Percentiles rank a stretch among this genome's conserved stretches.
These are phyloP conservation scores for Bipolaris sorokiniana DNA, from an alignment of 2,329 filamentous ascomycete genomes.

Conservation along the genomic window DNA sequence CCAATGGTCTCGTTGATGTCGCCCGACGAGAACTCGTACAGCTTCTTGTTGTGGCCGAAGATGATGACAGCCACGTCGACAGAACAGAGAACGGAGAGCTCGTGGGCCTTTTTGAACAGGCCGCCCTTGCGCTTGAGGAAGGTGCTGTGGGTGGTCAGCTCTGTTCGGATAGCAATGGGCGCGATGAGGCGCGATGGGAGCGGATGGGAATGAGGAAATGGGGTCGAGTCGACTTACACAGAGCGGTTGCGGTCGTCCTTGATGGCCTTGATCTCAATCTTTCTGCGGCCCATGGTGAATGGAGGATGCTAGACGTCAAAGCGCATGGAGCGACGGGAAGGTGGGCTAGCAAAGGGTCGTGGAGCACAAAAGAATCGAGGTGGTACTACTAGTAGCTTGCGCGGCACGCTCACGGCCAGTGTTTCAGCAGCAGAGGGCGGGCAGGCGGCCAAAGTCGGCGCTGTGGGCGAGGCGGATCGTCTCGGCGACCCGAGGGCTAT, in stretches of 20 bases:
- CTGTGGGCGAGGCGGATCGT: conserved; percentile 16
- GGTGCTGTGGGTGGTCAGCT: conserved; percentile 65
- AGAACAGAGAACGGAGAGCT: conserved; percentile 95
- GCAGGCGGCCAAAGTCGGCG: conserved; percentile 33
- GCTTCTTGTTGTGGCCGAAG: conserved; percentile 98
- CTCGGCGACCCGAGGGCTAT: conserved; percentile 32
- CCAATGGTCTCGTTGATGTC: conserved; percentile 91
- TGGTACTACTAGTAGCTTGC: conserved; percentile 27
- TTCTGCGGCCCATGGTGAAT: conserved; percentile 84
- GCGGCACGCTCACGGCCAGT: conserved; percentile 27
- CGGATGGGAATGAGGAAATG: neutral
- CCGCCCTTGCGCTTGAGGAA: conserved; percentile 99
- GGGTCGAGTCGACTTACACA: conserved; percentile 69
- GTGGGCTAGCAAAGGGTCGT: conserved; percentile 26
- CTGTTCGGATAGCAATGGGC: conserved; percentile 25
- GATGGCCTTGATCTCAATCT: conserved; percentile 99
- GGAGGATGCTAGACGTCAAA: conserved; percentile 28
- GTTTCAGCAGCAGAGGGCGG: conserved; percentile 33
- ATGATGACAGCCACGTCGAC: conserved; percentile 99
- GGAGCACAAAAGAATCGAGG: conserved; percentile 31
- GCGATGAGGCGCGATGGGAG: conserved; percentile 6
- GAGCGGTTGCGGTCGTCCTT: conserved; percentile 98
- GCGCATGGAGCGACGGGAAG: conserved; percentile 36
- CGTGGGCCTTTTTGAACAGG: conserved; percentile 98
- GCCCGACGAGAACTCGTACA: conserved; percentile 95